Conservation (phyloP, 2,329 filamentous ascomycete species). For the Periconia macrospinosa region DNA sequence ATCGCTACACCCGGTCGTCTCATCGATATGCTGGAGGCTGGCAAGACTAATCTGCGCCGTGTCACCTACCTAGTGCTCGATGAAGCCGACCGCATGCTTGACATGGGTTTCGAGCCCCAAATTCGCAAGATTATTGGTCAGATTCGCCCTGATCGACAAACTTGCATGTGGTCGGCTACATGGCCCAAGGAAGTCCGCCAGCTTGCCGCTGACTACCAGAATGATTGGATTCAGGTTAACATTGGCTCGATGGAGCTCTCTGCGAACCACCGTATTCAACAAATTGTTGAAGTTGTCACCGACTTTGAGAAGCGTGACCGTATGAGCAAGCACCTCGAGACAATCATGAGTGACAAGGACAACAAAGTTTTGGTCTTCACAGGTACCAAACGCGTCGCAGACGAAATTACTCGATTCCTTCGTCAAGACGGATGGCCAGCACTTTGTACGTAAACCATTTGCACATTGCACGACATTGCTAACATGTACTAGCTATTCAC, state of each 20-base stretch:
- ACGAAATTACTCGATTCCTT: slow-evolving; percentile 96
- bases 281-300: slow-evolving; percentile 93
- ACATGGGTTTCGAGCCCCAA: slow-evolving; percentile 99
- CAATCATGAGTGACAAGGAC: slow-evolving; percentile 93
- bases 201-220: slow-evolving; percentile 85
- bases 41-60: slow-evolving; percentile 96
- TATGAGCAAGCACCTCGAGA: slow-evolving; percentile 97
- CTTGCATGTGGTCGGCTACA: slow-evolving; percentile 99
- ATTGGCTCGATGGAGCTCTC: slow-evolving; percentile 94
- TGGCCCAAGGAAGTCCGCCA: slow-evolving; percentile 99
- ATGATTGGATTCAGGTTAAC: slow-evolving; percentile 98
- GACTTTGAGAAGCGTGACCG: slow-evolving; percentile 97
- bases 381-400: slow-evolving; percentile 83
- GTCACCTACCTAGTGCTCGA: slow-evolving; percentile 98
- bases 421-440: slow-evolving; percentile 98
- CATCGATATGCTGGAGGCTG: slow-evolving; percentile 97
- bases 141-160: slow-evolving; percentile 97
- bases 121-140: slow-evolving; percentile 98
- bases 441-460: slow-evolving; percentile 69
- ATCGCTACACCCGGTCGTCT: slow-evolving; percentile 97
- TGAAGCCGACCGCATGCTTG: slow-evolving; percentile 98
- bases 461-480: slow-evolving; percentile 26
- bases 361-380: slow-evolving; percentile 97
- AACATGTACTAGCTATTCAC: slow-evolving; percentile 74
- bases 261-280: slow-evolving; percentile 96